Base-by-base conservation (phyloP, 495 filamentous ascomycete species). In the Penicillium silybi region DNA sequence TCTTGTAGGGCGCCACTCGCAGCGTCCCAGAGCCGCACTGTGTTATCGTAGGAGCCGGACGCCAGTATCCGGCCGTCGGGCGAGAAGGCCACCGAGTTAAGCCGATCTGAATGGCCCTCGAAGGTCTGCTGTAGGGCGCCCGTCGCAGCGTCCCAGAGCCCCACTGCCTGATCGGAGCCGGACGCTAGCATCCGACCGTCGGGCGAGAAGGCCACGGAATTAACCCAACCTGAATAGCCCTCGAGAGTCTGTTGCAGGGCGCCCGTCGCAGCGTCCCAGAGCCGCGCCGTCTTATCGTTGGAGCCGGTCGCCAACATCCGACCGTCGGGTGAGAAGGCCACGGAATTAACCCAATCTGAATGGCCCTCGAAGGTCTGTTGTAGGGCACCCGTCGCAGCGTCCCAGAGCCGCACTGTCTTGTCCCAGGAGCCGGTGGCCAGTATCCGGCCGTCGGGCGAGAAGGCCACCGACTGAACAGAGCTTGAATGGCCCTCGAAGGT, bases 61-160 rank as follows among this genome's bases (percentile, higher is more conserved):
- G n/a, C n/a, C n/a, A n/a, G n/a, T n/a, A n/a, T n/a, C n/a, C n/a
- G n/a, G n/a, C n/a, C n/a, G n/a, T n/a, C n/a, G n/a, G n/a, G n/a
- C n/a, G n/a, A n/a, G n/a, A n/a, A n/a, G n/a, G n/a, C n/a, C n/a
- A n/a, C n/a, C n/a, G n/a, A n/a, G n/a, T n/a, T n/a, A n/a, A n/a
- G n/a, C n/a, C n/a, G n/a, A n/a, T n/a, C n/a, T n/a, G 51, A 47
- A 59, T 58, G 47, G 50, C 53, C 41, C 19, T 57, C 48, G 13
- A 63, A 53, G 25, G 50, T 57, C 44, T 55, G 49, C 2, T 47
- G 44, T 2, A 42, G 22, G 27, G 4, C 38, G 35, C 50, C 37
- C 17, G 41, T 52, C 8, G 34, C 32, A 1, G 38, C 1, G 52
- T 74, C 61, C 70, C 64, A 73, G 48, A 73, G 51, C 45, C 53